Conservation (phyloP, 495 filamentous ascomycete species). For the Polyplosphaeria fusca region DNA sequence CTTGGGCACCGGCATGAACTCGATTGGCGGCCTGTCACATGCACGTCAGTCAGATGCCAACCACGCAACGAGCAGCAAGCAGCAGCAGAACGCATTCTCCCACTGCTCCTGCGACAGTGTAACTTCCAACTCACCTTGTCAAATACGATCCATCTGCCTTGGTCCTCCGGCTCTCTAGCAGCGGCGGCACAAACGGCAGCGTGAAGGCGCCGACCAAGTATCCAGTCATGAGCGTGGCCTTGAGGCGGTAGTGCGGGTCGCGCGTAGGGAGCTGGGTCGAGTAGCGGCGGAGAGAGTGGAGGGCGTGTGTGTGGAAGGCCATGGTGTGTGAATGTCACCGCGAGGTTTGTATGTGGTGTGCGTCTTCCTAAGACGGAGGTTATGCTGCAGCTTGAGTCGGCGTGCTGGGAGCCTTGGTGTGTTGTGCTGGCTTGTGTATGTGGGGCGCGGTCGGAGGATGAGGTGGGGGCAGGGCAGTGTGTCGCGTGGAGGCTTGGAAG, state of each 20-base stretch:
- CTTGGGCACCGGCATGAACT: constrained; percentile 10
- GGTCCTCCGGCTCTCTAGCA: constrained; percentile 41
- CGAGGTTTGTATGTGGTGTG: constrained; percentile 6
- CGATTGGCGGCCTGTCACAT: constrained; percentile 10
- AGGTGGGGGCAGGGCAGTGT: background rate
- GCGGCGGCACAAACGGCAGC: constrained; percentile 77
- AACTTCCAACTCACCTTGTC: constrained; percentile 25
- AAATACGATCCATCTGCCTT: constrained; percentile 31
- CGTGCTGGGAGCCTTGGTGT: background rate
- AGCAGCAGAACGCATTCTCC: constrained; percentile 25
- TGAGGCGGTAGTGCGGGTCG: constrained; percentile 31
- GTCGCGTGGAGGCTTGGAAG: background rate
- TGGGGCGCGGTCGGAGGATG: background rate
- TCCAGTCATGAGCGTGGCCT: constrained; percentile 30
- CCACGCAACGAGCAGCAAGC: no score
- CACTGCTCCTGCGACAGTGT: constrained; percentile 1
- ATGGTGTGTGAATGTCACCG: no score
- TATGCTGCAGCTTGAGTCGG: background rate
- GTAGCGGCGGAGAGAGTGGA: constrained; percentile 30
- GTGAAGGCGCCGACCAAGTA: constrained; percentile 46
- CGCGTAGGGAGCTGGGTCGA: constrained; percentile 32
- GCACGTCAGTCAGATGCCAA: background rate
- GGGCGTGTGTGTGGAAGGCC: constrained; percentile 27
- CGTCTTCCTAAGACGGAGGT: background rate
- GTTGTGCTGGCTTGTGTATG: background rate